phyloP scores from a whole-genome alignment of 306 rosid genomes.

The Cucumis cinereus region DNA sequence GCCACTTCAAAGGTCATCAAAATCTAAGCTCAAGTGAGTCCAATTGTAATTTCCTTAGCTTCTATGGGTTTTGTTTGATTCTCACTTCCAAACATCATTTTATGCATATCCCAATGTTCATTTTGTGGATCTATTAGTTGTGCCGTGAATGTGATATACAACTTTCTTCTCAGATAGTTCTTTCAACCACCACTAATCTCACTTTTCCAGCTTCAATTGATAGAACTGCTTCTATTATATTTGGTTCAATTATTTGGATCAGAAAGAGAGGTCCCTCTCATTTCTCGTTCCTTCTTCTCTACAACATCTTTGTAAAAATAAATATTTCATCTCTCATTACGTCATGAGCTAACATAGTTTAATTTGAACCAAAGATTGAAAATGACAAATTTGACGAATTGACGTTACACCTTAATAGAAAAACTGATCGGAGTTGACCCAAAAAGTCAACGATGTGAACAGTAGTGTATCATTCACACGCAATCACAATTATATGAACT shows the following conservation, averaged over 20 bases:
- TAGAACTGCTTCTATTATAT: neutral
- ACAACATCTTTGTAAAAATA: too few relatives aligned
- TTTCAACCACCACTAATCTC: neutral
- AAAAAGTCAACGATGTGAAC: too few relatives aligned
- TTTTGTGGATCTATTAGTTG: neutral
- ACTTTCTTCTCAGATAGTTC: neutral
- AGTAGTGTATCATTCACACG: too few relatives aligned
- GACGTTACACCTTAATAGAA: too few relatives aligned
- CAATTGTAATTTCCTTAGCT: neutral
- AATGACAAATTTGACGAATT: too few relatives aligned
- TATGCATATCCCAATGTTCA: neutral
- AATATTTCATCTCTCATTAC: too few relatives aligned
- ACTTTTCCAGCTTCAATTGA: neutral
- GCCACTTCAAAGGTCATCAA: slow-evolving; percentile 68
- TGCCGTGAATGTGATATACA: neutral
- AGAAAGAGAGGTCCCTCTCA: neutral
- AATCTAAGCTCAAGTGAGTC: slow-evolving; percentile 79
- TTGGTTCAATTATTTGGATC: neutral
- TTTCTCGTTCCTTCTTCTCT: neutral
- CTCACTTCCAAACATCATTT: neutral
- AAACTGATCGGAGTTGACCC: too few relatives aligned
- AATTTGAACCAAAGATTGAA: too few relatives aligned
- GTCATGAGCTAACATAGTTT: too few relatives aligned
- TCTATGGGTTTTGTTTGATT: neutral
- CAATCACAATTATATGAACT: too few relatives aligned